These are phyloP conservation scores for Chrysosporium queenslandicum DNA, from an alignment of 2,329 filamentous ascomycete species.

Conservation along the genomic window DNA sequence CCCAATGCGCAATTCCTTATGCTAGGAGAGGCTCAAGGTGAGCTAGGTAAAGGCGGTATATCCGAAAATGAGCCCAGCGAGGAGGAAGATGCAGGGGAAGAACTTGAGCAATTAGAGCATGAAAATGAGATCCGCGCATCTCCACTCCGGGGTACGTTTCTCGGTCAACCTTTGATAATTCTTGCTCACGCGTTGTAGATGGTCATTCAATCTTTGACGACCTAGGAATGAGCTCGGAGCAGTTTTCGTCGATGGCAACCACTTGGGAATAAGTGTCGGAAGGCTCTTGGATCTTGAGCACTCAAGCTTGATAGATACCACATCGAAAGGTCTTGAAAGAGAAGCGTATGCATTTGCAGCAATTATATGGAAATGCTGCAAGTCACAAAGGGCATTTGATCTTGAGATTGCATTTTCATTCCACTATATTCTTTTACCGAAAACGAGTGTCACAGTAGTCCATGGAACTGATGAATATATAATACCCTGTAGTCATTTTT, in stretches of 20 bases:
- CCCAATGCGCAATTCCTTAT: conserved; percentile 66
- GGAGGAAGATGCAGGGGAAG: conserved; percentile 57
- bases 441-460: too few relatives aligned
- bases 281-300: too few relatives aligned
- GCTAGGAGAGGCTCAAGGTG: conserved; percentile 49
- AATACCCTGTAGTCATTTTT: too few relatives aligned
- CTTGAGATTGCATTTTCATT: too few relatives aligned
- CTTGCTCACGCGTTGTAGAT: conserved; percentile 29
- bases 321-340: too few relatives aligned
- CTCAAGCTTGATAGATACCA: too few relatives aligned
- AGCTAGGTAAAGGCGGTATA: conserved; percentile 28
- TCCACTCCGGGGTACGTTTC: conserved; percentile 42
- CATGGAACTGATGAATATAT: too few relatives aligned
- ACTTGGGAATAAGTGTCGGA: conserved; percentile 46
- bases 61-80: conserved; percentile 35
- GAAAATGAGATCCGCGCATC: conserved; percentile 62
- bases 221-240: conserved; percentile 48
- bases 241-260: conserved; percentile 54
- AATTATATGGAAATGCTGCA: too few relatives aligned
- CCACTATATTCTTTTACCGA: too few relatives aligned
- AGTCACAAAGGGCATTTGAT: too few relatives aligned
- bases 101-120: conserved; percentile 63
- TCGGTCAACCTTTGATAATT: neutral
- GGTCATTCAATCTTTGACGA: conserved; percentile 54
- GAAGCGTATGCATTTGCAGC: too few relatives aligned